phyloP scores from a whole-genome alignment of 495 filamentous ascomycete genomes.

The Evansstolkia leycettana region DNA sequence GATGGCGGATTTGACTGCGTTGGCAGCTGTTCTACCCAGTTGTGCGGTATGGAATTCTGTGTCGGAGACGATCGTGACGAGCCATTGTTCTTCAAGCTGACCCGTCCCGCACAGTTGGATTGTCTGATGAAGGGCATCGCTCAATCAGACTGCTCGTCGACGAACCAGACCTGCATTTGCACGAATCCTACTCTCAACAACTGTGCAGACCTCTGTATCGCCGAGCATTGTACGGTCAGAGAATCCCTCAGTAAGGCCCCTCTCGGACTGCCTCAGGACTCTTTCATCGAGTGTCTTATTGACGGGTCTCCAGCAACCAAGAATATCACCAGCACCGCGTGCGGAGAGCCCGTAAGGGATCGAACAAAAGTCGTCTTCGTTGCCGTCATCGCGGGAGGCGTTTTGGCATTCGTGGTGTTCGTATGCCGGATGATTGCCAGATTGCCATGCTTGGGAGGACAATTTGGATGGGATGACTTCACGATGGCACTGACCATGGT shows the following conservation, averaged over 20 bases:
- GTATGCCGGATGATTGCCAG: constrained; percentile 16
- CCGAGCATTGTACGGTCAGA: constrained; percentile 12
- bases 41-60: no score
- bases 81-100: no score
- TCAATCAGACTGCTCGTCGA: constrained; percentile 10
- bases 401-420: constrained; percentile 15
- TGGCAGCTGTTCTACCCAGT: no score
- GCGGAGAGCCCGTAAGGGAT: constrained; percentile 16
- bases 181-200: constrained; percentile 7
- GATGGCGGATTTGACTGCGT: no score
- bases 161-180: constrained; percentile 17
- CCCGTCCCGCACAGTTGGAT: constrained; percentile 5
- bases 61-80: no score
- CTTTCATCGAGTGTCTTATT: not conserved
- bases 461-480: constrained; percentile 20
- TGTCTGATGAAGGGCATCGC: constrained; percentile 13
- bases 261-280: not conserved
- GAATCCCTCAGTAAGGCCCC: constrained; percentile 17
- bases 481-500: constrained; percentile 20
- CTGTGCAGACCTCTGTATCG: constrained; percentile 11
- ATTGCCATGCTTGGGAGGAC: constrained; percentile 11
- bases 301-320: constrained; percentile 13
- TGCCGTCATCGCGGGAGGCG: constrained; percentile 11
- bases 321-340: constrained; percentile 19
- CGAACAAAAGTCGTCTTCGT: constrained; percentile 13